Evolutionary conservation across 2,329 filamentous ascomycete species (phyloP).

Genomic region (Emmonsiellopsis sp.): DNA sequence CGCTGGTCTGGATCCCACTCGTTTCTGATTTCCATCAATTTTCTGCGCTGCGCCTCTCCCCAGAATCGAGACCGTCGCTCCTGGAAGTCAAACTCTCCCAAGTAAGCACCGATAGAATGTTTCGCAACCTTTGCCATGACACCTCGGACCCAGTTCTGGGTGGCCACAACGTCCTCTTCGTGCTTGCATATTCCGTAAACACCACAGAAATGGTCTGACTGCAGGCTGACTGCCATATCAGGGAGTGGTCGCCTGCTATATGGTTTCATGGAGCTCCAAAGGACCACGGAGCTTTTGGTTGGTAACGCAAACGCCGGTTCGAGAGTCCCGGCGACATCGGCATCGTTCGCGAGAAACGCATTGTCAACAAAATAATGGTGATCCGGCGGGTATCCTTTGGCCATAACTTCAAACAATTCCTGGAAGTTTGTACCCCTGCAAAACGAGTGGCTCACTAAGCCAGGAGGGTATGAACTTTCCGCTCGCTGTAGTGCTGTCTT

Average conservation of each 20-base stretch:
- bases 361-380: conserved; percentile 45
- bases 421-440: neutral
- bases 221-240: conserved; percentile 48
- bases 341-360: conserved; percentile 40
- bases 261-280: conserved; percentile 46
- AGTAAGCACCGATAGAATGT: conserved; percentile 41
- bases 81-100: conserved; percentile 48
- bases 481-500: neutral
- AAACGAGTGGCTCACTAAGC: neutral
- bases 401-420: conserved; percentile 26
- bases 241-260: conserved; percentile 31
- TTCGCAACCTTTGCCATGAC: conserved; percentile 32
- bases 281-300: conserved; percentile 33
- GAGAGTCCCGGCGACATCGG: conserved; percentile 36
- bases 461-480: neutral
- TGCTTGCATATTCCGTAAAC: conserved; percentile 44
- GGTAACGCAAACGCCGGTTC: conserved; percentile 42
- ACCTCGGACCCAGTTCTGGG: conserved; percentile 36
- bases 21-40: neutral
- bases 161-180: conserved; percentile 35
- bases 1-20: neutral
- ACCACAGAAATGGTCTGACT: conserved; percentile 48
- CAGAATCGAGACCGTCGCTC: conserved; percentile 40
- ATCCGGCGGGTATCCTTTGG: conserved; percentile 36
- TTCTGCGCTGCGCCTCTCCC: conserved; percentile 20